Base-by-base conservation (phyloP, 441 rosid genomes). In the Arabidopsis lyrata region DNA sequence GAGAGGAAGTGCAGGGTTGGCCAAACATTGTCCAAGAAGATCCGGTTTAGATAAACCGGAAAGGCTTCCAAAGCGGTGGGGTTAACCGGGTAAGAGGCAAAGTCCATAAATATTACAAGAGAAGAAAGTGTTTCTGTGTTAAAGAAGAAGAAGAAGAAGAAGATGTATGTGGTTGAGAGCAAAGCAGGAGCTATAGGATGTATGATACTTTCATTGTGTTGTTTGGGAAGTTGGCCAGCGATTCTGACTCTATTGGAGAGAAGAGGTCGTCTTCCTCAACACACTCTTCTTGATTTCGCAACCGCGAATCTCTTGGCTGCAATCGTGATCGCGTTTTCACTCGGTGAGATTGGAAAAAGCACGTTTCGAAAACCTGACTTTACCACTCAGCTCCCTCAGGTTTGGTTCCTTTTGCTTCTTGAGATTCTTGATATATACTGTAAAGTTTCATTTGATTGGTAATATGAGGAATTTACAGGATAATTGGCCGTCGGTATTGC, bases 241-340 rank as follows among this genome's bases (percentile, higher is more conserved):
- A n/a, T 95, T 73, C 27, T 95, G 70, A 86, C 96, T 49, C 86
- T 86, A 0, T 78, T 89, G 9, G 99, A 95, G 77, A 80, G 97
- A 77, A 79, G 90, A 14, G 99, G 97, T 3, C 93, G 97, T 64
- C 97, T 90, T 69, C 96, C 99, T 76, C 97, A 92, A 74, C 99
- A 95, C 56, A 90, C 91, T 58, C 92, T 82, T 72, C 97, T 94
- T 56, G 97, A 94, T 72, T 92, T 87, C 74, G 76, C 94, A 29
- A 77, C 87, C 64, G 84, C 94, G 11, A 94, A 89, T 80, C 88
- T 92, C 66, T 78, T 89, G 66, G 90, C 91, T 60, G 91, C 94
- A 12, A 66, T 86, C 14, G 70, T 92, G 62, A 88, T 94, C 61
- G 95, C 97, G 49, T 79, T 88, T 47, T 84, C 97, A 0, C 87